Evolutionary conservation across 129 eudicot species (phyloP).

Genomic region (Rutidosis leptorrhynchoides): DNA sequence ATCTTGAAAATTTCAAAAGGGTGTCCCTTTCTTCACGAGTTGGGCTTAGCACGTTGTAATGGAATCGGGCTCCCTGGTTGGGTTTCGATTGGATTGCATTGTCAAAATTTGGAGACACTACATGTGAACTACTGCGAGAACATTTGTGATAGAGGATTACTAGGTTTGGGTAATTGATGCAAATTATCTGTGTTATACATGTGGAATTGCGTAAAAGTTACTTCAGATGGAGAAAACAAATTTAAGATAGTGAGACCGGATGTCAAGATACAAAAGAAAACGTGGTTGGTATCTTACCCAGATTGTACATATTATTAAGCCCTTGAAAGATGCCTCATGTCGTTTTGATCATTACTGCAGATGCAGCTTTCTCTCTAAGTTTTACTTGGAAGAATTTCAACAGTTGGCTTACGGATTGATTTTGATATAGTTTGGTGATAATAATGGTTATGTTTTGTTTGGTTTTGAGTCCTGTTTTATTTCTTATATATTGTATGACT

Average conservation of each 20-base stretch:
- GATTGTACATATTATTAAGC: too few species aligned
- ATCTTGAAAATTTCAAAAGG: slow-evolving; percentile 46
- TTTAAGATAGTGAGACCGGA: slow-evolving; percentile 38
- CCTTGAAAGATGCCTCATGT: too few species aligned
- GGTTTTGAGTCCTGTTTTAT: too few species aligned
- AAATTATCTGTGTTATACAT: slow-evolving; percentile 44
- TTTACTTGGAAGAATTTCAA: too few species aligned
- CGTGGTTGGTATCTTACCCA: too few species aligned
- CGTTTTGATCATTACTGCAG: too few species aligned
- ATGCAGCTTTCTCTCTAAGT: too few species aligned
- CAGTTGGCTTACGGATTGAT: too few species aligned
- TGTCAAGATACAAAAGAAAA: slow-evolving; percentile 30
- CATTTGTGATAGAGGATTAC: slow-evolving; percentile 44
- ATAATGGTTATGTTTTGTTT: too few species aligned
- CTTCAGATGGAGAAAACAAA: slow-evolving; percentile 24
- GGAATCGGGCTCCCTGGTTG: slow-evolving; percentile 34
- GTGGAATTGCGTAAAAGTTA: slow-evolving; percentile 30
- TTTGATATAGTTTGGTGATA: too few species aligned
- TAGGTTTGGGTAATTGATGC: slow-evolving; percentile 54
- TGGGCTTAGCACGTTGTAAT: slow-evolving; percentile 61
- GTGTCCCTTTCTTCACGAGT: slow-evolving; percentile 54
- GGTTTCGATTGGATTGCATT: too few species aligned
- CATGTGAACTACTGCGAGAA: slow-evolving; percentile 58
- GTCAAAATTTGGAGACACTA: slow-evolving; percentile 49
- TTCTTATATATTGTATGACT: too few species aligned